A percentile compares a stretch with the other conserved stretches of the same genome.
phyloP scores from a whole-genome alignment of 2,329 filamentous ascomycete species.

The Thelonectria discophora region DNA sequence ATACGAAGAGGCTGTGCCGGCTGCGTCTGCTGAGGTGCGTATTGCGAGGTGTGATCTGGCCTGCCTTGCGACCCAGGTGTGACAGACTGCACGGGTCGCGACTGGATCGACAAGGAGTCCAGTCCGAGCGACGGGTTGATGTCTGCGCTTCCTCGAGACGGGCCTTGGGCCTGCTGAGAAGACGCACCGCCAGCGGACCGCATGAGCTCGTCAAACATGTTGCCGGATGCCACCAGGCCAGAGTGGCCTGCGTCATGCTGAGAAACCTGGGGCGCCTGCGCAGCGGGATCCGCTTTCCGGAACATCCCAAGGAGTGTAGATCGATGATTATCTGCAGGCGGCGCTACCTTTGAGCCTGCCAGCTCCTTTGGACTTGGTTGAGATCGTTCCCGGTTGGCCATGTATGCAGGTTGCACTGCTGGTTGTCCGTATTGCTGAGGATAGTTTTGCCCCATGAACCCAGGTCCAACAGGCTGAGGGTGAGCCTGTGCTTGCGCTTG shows the following conservation, averaged over 20 bases:
- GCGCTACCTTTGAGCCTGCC: conserved; percentile 39
- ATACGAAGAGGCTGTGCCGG: conserved; percentile 45
- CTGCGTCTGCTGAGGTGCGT: conserved; percentile 25
- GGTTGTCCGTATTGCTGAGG: conserved; percentile 23
- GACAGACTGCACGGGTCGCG: conserved; percentile 23
- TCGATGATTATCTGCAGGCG: conserved; percentile 50
- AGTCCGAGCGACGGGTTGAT: conserved; percentile 31
- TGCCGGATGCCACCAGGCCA: conserved; percentile 27
- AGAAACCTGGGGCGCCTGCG: conserved; percentile 17
- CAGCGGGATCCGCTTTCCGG: conserved; percentile 50
- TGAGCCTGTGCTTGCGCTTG: conserved; percentile 1
- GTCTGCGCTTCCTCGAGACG: conserved; percentile 29
- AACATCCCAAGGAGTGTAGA: conserved; percentile 64
- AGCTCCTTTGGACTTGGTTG: conserved; percentile 42
- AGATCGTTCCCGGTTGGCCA: conserved; percentile 23
- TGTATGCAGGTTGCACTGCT: conserved; percentile 26
- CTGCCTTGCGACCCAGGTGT: conserved; percentile 29
- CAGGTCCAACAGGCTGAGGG: conserved; percentile 15
- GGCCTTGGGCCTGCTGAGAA: conserved; percentile 17
- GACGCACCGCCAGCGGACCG: conserved; percentile 29
- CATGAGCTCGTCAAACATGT: conserved; percentile 35
- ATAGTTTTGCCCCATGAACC: conserved; percentile 27
- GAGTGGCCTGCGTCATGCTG: conserved; percentile 15
- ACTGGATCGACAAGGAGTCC: conserved; percentile 35
- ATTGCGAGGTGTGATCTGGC: conserved; percentile 31